Evolutionary conservation across 2,329 filamentous ascomycete genomes (phyloP).

Genomic region (Blumeriella jaapii): DNA sequence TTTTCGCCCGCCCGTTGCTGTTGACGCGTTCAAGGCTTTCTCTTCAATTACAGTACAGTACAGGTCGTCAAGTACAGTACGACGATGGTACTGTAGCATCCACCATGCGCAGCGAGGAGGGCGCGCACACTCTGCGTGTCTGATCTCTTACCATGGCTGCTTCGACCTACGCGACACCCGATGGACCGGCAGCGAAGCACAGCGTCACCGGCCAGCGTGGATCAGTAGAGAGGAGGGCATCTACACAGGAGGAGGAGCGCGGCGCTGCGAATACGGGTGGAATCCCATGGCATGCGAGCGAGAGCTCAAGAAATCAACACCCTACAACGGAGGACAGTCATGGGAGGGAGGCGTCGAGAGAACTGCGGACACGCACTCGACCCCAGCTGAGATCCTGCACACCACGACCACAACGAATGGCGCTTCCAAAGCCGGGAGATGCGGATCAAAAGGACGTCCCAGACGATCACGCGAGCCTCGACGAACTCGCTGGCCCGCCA

Average conservation of each 20-base stretch:
- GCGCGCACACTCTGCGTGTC: neutral
- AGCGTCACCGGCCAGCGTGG: neutral
- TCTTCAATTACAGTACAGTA: too few species aligned
- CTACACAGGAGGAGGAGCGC: neutral
- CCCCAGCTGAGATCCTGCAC: conserved; percentile 6
- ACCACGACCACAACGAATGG: conserved; percentile 3
- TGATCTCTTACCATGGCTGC: conserved; percentile 7
- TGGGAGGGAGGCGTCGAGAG: too few species aligned
- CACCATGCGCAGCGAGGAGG: neutral
- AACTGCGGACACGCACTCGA: conserved; percentile 7
- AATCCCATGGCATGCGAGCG: too few species aligned
- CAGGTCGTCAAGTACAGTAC: neutral
- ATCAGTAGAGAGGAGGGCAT: neutral
- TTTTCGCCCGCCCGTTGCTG: too few species aligned
- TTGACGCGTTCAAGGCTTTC: too few species aligned
- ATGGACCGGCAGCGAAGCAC: conserved; percentile 1
- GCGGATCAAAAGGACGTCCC: conserved; percentile 14
- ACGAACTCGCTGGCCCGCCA: conserved; percentile 32
- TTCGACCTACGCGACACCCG: neutral
- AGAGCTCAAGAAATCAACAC: too few species aligned
- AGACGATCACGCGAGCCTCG: conserved; percentile 31
- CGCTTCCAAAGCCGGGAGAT: neutral
- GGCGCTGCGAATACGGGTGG: conserved; percentile 24
- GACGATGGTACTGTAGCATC: neutral
- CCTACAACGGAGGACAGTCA: too few species aligned